These are phyloP conservation scores for Coffea canephora DNA, from an alignment of 257 asterid genomes.

Conservation along the genomic window DNA sequence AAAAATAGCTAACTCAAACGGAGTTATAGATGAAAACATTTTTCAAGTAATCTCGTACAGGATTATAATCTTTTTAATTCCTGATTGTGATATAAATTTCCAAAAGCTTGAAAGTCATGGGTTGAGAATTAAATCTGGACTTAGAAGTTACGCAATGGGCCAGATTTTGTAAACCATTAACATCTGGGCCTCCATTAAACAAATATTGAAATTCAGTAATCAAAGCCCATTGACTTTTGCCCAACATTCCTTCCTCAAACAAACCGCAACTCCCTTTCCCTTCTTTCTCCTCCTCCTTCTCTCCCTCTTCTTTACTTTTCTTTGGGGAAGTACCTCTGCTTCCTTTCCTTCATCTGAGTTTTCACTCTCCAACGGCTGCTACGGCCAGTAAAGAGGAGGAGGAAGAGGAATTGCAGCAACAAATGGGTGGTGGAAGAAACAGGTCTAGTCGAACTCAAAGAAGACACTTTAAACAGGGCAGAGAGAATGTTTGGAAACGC, in stretches of 20 bases:
- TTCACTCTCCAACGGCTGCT: background rate
- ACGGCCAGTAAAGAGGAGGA: background rate
- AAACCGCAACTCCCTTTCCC: background rate
- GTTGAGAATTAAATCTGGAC: background rate
- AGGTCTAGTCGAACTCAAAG: constrained; percentile 96
- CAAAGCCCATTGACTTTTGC: background rate
- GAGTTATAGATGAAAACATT: no score
- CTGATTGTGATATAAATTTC: no score
- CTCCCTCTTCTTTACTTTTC: no score
- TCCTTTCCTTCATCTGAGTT: background rate
- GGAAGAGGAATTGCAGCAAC: constrained; percentile 4
- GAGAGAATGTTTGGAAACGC: constrained; percentile 92
- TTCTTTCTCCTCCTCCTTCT: background rate
- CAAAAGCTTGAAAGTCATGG: no score
- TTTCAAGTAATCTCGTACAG: no score
- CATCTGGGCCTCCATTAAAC: background rate
- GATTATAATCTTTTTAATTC: no score
- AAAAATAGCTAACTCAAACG: no score
- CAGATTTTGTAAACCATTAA: background rate
- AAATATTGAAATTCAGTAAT: background rate
- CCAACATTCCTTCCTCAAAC: background rate
- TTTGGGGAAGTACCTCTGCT: background rate
- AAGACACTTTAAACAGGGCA: constrained; percentile 72
- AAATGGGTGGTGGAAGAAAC: constrained; percentile 78
- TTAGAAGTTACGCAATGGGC: background rate